These are phyloP conservation scores for Scheffersomyces insectosa DNA, from an alignment of 1,139 yeast species.

Conservation along the genomic window DNA sequence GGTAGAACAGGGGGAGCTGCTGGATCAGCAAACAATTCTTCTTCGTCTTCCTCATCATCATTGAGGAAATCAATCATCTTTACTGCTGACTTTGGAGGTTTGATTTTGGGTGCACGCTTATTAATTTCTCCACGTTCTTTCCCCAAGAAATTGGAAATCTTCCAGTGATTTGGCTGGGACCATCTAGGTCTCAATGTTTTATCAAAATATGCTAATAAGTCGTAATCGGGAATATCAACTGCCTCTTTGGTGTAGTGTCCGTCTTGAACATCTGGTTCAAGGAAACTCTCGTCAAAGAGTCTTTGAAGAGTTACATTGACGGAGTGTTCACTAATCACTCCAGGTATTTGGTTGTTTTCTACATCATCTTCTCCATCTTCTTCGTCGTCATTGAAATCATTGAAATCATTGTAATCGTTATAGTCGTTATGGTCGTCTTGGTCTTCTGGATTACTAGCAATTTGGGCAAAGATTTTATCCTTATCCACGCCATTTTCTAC, in stretches of 20 bases:
- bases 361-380: not conserved
- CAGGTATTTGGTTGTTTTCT: not conserved
- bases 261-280: not conserved
- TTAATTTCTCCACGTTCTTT: not conserved
- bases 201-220: constrained; percentile 11
- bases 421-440: not conserved
- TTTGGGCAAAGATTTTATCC: not conserved
- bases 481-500: not conserved
- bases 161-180: constrained; percentile 4
- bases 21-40: constrained; percentile 5
- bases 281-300: not conserved
- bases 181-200: constrained; percentile 3
- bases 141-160: constrained; percentile 1
- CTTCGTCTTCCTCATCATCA: constrained; percentile 5
- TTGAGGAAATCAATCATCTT: constrained; percentile 1
- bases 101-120: not conserved
- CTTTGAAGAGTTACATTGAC: constrained; percentile 2
- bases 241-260: not conserved
- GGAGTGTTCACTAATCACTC: not conserved
- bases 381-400: not conserved
- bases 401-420: constrained; percentile 1
- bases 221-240: constrained; percentile 7
- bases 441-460: not conserved
- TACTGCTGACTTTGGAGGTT: constrained; percentile 1
- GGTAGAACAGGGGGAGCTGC: not conserved